Base-by-base conservation (phyloP, 345 rosid genomes). In the Acer campestre region DNA sequence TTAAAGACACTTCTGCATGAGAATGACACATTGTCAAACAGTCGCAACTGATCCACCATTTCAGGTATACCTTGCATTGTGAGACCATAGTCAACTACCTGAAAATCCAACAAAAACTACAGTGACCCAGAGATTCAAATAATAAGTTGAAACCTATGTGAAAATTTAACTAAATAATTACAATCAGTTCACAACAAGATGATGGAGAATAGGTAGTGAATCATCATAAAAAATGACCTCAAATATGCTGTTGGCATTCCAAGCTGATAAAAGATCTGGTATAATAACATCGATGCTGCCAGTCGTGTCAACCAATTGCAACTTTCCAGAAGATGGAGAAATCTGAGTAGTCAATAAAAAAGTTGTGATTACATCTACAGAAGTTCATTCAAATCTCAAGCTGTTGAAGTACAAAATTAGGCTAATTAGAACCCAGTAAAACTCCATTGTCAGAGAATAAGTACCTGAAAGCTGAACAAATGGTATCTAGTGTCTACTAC, bases 271-370 rank as follows among this genome's bases (percentile, higher is more conserved):
- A 80, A 95, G 85, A 80, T 91, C 92, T 23, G 95, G 93, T 75
- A 87, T 67, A 71, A 92, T 76, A 73, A 83, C 91, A 87, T 93
- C 89, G 66, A 93, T 85, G 80, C 90, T 82, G 80, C 93, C 90
- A 53, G 86, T 93, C 66, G 75, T 75, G 85, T 95, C 99, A 86
- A 85, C 87, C 71, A 95, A 77, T 83, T 92, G 97, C 76, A 93
- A 80, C 82, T 88, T 90, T 88, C 96, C 97, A 66, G 92, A 87
- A 75, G 86, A 79, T 61, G 88, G 80, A 77, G 89, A 90, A 70
- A 89, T 77, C 98, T 89, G 83, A 14, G 75, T 25, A 62, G 38
- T 74, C 67, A 79, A 77, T 27, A 80, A 20, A 74, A 20, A 74
- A 65, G 66, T 16, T 62, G 73, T 58, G 6, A 75, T 84, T 48